Evolutionary conservation across 1,284 basidiomycete species (phyloP), one percentile per base, ranked within the genome.

Genomic region (Ustilago vetiveriae): DNA sequence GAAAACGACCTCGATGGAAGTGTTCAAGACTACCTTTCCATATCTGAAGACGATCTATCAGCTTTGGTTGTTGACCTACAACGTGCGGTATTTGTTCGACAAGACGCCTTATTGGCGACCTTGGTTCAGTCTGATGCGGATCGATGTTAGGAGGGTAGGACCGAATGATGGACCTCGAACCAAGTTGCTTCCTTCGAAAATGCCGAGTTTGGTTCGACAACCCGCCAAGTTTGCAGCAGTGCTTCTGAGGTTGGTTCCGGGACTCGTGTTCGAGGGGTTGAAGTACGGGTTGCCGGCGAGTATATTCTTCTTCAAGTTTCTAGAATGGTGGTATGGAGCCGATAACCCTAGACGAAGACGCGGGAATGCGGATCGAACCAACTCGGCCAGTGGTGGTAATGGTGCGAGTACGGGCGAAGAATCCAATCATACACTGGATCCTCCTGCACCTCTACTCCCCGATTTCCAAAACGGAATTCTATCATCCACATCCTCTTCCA

Each of bases 261-360:
- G 62, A 11, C 22, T 59, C 23, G 32, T 75, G 14, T 76, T 82
- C 40, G 83, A 83, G 50, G 68, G 60, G 2, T 85, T 94, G 41
- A 89, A 90, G 70, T 85, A 95, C 40, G 86, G 94, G 14, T 87
- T 96, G 10, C 93, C 96, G 2, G 91, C 91, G 4, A 89, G 92
- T 30, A 94, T 99, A 62, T 96, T 99, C 82, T 90, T 93, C 81
- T 87, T 99, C 85, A 97, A 96, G 83, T 95, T 98, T 83, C 85
- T 97, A 27, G 94, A 98, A 83, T 99, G 96, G 94, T 98, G 96
- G 94, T 98, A 98, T 83, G 95, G 93, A 16, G 92, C 94, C 9
- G 88, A 88, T 26, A 97, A 94, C 3, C 94, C 94, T 0, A 54
- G 77, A 8, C 65, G 75, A 1, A 69, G 82, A 11, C 49, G 74